Base-by-base conservation (phyloP, 1,139 yeast genomes). In the Suhomyces choctaworum region DNA sequence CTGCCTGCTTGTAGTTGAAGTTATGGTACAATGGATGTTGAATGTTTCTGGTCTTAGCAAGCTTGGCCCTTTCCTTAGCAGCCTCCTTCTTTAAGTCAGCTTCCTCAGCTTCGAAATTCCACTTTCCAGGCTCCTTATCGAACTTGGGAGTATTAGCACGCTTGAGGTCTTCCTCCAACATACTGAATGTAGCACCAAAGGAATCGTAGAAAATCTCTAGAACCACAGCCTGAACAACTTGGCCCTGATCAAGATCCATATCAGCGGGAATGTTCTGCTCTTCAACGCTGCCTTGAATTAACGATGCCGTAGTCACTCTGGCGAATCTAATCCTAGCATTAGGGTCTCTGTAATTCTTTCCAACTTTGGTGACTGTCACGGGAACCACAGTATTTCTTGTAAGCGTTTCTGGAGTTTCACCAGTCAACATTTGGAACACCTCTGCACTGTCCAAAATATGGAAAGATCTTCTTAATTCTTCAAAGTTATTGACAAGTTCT, bases 1-100 rank as follows among this genome's bases (percentile, higher is more conserved):
- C 97, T 0, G 99, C 97, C 64, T 92, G 97, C 42, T 73, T 74
- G 43, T 84, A 78, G 51, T 80, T 86, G 67, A 90, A 83, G 44
- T 86, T 83, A 48, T 80, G 85, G 73, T 87, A 92, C 54, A 85
- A 76, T 28, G 97, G 96, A 66, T 92, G 99, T 56, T 89, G 94
- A 50, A 92, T 78, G 46, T 87, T 84, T 56, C 96, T 74, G n/a
- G 70, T 63, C 45, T 64, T 69, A 9, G 75, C 71, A 33, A 62
- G 59, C 52, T 83, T 67, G 45, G 78, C 79, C 47, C 81, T 72
- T 56, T 75, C 79, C 39, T 74, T 76, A 22, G 78, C 77, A 40
- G 67, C 64, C 51, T 82, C 90, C 31, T 62, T 67, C 35, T 69
- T 75, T 22, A 66, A 60, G 56, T 92, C 97, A 14, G 63, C 68